Conservation (phyloP, 192 early-diverging fungal species). For the Gamsiella multidivaricata region DNA sequence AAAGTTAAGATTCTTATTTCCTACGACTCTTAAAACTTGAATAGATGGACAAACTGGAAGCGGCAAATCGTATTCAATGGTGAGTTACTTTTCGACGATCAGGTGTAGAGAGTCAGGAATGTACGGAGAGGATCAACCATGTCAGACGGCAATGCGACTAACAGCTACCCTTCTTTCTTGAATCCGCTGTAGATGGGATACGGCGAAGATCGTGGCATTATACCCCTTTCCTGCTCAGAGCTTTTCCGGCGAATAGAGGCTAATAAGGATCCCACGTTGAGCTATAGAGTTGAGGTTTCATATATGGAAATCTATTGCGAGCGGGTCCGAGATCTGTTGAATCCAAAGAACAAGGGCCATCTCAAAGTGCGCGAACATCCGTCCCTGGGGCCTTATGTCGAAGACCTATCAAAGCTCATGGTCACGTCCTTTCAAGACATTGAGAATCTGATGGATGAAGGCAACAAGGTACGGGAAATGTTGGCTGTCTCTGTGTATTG, state of each 20-base stretch:
- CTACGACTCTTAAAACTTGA: too few relatives aligned
- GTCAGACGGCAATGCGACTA: not conserved
- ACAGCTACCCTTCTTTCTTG: not conserved
- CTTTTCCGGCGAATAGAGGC: constrained; percentile 76
- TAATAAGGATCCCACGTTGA: constrained; percentile 55
- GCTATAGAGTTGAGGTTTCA: constrained; percentile 80
- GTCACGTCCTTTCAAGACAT: constrained; percentile 80
- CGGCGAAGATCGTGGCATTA: constrained; percentile 85
- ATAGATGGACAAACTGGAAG: constrained; percentile 83
- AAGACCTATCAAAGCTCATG: constrained; percentile 88
- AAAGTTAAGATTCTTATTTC: too few relatives aligned
- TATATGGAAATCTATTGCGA: constrained; percentile 96
- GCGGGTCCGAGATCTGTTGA: constrained; percentile 82
- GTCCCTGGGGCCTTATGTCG: constrained; percentile 86
- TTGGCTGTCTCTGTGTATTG: too few relatives aligned
- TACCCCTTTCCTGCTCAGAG: constrained; percentile 82
- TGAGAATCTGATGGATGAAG: constrained; percentile 80
- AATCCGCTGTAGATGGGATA: constrained; percentile 66
- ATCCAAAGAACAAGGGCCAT: constrained; percentile 75
- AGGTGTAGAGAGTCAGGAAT: not conserved
- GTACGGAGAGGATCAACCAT: too few relatives aligned
- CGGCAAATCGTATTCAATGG: constrained; percentile 78
- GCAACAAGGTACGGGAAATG: constrained; percentile 72
- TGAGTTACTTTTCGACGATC: constrained; percentile 19
- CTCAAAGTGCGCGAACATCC: constrained; percentile 88